These are phyloP conservation scores for Mentha longifolia DNA, from an alignment of 257 asterid species.

Conservation along the genomic window DNA sequence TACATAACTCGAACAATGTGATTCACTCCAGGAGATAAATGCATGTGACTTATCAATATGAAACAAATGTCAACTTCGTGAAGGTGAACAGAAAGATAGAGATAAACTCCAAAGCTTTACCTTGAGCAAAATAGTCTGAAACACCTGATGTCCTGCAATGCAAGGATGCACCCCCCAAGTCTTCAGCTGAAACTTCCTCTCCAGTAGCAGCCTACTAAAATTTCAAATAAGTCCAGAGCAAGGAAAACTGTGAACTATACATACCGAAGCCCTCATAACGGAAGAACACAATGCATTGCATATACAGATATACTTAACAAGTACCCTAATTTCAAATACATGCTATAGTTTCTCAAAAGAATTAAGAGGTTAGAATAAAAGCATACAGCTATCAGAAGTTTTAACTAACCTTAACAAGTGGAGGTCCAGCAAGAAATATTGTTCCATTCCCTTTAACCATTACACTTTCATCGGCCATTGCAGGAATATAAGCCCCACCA, in stretches of 20 bases:
- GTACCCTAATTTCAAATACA: constrained; percentile 8
- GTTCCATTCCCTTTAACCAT: constrained; percentile 99
- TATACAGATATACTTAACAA: no score
- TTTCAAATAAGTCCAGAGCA: constrained; percentile 27
- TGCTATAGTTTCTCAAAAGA: constrained; percentile 2
- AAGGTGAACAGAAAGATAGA: neutral
- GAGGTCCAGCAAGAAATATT: constrained; percentile 99
- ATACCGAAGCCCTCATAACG: constrained; percentile 1
- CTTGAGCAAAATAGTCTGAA: constrained; percentile 96
- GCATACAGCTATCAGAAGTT: neutral
- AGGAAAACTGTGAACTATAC: constrained; percentile 1
- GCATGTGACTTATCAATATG: constrained; percentile 18
- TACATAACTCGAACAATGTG: constrained; percentile 5
- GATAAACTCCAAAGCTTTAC: constrained; percentile 39
- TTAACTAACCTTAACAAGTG: constrained; percentile 89
- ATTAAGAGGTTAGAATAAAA: neutral
- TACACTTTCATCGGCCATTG: constrained; percentile 99
- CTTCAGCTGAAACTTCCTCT: constrained; percentile 97
- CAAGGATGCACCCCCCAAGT: constrained; percentile 94
- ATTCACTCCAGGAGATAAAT: constrained; percentile 27
- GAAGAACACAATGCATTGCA: constrained; percentile 20
- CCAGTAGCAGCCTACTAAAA: constrained; percentile 95
- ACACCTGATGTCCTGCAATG: constrained; percentile 98
- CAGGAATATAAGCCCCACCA: constrained; percentile 99
- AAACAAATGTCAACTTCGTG: constrained; percentile 10